phyloP scores from a whole-genome alignment of 2,329 filamentous ascomycete genomes.

The Fusarium denticulatum region DNA sequence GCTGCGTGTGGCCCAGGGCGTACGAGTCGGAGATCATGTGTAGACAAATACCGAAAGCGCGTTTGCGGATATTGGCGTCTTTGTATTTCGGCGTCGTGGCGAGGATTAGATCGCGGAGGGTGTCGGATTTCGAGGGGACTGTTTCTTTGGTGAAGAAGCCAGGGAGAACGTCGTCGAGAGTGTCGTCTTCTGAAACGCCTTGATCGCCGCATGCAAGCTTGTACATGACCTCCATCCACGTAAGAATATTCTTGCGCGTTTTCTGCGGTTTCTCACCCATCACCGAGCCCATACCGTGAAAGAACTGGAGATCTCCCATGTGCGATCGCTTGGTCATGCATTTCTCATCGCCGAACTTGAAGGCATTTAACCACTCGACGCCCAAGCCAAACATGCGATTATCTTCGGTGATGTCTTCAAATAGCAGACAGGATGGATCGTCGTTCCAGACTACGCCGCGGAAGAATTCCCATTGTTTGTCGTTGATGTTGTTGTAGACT shows the following conservation, averaged over 20 bases:
- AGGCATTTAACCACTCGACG: constrained; percentile 12
- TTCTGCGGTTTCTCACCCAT: constrained; percentile 18
- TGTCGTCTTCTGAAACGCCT: neutral
- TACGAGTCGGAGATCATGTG: constrained; percentile 33
- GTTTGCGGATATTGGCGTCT: neutral
- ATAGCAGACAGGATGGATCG: constrained; percentile 24
- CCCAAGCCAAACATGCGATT: constrained; percentile 24
- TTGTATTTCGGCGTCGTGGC: constrained; percentile 24
- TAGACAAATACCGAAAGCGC: constrained; percentile 23
- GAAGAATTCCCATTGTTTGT: constrained; percentile 29
- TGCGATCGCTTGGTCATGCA: constrained; percentile 28
- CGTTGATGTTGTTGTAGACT: constrained; percentile 32
- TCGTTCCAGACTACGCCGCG: constrained; percentile 31
- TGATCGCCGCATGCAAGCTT: constrained; percentile 26
- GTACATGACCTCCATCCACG: constrained; percentile 32
- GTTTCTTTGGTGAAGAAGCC: constrained; percentile 4
- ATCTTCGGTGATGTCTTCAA: constrained; percentile 6
- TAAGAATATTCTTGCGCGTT: constrained; percentile 2
- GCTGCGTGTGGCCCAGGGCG: constrained; percentile 21
- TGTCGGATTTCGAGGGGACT: neutral
- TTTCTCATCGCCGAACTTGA: constrained; percentile 24
- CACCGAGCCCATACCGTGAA: constrained; percentile 23
- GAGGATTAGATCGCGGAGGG: constrained; percentile 20
- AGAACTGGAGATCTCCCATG: constrained; percentile 30
- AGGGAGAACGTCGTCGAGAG: neutral